These are phyloP conservation scores for Filobasidium uniguttulatum DNA, from an alignment of 1,284 basidiomycete species.

Conservation along the genomic window DNA sequence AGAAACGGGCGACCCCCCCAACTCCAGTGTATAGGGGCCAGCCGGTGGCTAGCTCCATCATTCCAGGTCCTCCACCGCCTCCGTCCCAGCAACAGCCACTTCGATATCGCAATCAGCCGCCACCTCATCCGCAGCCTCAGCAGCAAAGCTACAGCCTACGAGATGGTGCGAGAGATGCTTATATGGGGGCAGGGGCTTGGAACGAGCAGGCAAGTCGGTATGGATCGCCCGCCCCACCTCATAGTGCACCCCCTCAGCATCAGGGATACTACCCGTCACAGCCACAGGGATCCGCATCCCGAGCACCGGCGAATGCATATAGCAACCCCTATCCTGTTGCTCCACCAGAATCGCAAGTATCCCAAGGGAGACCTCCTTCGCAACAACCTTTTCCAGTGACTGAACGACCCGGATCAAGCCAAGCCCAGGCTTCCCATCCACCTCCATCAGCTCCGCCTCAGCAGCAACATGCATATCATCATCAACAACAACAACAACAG, in stretches of 20 bases:
- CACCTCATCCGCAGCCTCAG: slow-evolving; percentile 14
- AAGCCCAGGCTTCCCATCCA: background rate
- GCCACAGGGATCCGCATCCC: too few relatives aligned
- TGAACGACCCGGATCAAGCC: too few relatives aligned
- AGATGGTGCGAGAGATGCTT: slow-evolving; percentile 7
- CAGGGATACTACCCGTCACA: background rate
- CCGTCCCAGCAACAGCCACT: slow-evolving; percentile 2
- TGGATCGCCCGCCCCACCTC: slow-evolving; percentile 1
- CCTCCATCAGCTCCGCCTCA: slow-evolving; percentile 10
- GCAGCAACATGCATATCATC: slow-evolving; percentile 6
- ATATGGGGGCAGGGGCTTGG: slow-evolving; percentile 13
- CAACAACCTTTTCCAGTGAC: too few relatives aligned
- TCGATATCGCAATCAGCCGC: slow-evolving; percentile 10
- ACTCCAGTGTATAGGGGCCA: too few relatives aligned
- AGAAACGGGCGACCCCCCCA: slow-evolving; percentile 4
- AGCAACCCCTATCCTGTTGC: background rate
- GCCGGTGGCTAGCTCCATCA: too few relatives aligned
- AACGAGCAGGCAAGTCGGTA: slow-evolving; percentile 6
- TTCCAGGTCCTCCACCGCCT: too few relatives aligned
- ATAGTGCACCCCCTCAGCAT: slow-evolving; percentile 8
- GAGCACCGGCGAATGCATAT: background rate
- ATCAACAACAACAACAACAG: slow-evolving; percentile 7
- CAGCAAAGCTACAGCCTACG: slow-evolving; percentile 11
- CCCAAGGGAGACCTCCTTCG: too few relatives aligned
- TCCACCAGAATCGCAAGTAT: too few relatives aligned